Conservation (phyloP, 2,329 filamentous ascomycete genomes). For the Penicillium griseofulvum region DNA sequence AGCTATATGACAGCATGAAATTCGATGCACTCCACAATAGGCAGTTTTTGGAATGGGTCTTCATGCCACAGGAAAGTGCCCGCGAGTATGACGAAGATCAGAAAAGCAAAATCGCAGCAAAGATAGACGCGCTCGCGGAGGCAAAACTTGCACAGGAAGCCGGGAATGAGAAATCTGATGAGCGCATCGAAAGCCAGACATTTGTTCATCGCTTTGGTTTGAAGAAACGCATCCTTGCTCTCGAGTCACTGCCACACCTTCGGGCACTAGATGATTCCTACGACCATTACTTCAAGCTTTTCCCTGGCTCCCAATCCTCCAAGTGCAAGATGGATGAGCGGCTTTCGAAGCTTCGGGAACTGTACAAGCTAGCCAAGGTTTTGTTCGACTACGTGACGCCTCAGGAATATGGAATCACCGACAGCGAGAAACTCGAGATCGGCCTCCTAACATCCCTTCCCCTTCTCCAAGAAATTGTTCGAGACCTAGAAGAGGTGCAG, state of each 20-base stretch:
- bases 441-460: slow-evolving; percentile 90
- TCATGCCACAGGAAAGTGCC: slow-evolving; percentile 79
- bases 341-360: slow-evolving; percentile 82
- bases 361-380: slow-evolving; percentile 91
- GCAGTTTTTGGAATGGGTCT: slow-evolving; percentile 95
- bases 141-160: slow-evolving; percentile 22
- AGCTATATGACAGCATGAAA: slow-evolving; percentile 99
- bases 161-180: slow-evolving; percentile 27
- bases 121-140: slow-evolving; percentile 22
- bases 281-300: slow-evolving; percentile 83
- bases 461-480: slow-evolving; percentile 91
- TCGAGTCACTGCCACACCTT: slow-evolving; percentile 43
- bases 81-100: slow-evolving; percentile 63
- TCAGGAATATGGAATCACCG: slow-evolving; percentile 95
- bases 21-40: slow-evolving; percentile 97
- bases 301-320: slow-evolving; percentile 69
- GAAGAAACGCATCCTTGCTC: slow-evolving; percentile 52
- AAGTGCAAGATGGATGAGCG: slow-evolving; percentile 80
- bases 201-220: slow-evolving; percentile 47
- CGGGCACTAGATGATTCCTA: slow-evolving; percentile 55
- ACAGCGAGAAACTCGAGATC: slow-evolving; percentile 97
- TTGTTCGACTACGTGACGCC: slow-evolving; percentile 98
- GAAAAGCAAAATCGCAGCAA: slow-evolving; percentile 22
- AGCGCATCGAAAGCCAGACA: slow-evolving; percentile 32
- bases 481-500: slow-evolving; percentile 95